phyloP scores from a whole-genome alignment of 1,139 yeast genomes.

The Saccharomycopsis hybrid region DNA sequence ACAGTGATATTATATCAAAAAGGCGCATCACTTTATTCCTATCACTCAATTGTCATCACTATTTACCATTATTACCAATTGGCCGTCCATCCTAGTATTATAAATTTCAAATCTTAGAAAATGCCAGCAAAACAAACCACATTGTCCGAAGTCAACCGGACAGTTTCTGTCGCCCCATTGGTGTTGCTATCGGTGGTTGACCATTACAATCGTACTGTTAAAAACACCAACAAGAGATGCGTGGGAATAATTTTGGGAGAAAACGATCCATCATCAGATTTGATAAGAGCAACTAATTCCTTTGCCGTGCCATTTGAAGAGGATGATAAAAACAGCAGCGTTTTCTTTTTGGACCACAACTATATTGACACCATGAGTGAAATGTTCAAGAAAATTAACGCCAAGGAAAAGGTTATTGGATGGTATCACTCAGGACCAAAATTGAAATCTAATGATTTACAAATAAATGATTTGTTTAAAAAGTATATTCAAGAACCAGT shows the following conservation, averaged over 20 bases:
- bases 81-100: too few species aligned
- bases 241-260: constrained; percentile 95
- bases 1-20: too few species aligned
- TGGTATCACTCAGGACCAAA: constrained; percentile 99
- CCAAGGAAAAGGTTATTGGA: constrained; percentile 90
- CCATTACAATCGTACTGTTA: constrained; percentile 82
- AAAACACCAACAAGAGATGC: constrained; percentile 69
- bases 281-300: constrained; percentile 63
- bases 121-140: constrained; percentile 1
- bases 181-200: constrained; percentile 93
- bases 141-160: constrained; percentile 22
- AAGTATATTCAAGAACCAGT: constrained; percentile 79
- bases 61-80: too few species aligned
- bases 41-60: too few species aligned
- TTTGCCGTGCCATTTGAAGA: constrained; percentile 95
- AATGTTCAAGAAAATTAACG: constrained; percentile 96
- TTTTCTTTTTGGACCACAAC: constrained; percentile 97
- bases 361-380: constrained; percentile 95
- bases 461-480: constrained; percentile 85
- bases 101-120: too few species aligned
- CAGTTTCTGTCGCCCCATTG: constrained; percentile 91
- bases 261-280: constrained; percentile 38
- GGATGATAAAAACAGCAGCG: constrained; percentile 86
- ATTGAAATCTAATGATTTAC: constrained; percentile 78
- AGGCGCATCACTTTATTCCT: too few species aligned